Evolutionary conservation across 495 filamentous ascomycete species (phyloP), one percentile per base, ranked within the genome.

Genomic region (Staphylotrichum tortipilum): DNA sequence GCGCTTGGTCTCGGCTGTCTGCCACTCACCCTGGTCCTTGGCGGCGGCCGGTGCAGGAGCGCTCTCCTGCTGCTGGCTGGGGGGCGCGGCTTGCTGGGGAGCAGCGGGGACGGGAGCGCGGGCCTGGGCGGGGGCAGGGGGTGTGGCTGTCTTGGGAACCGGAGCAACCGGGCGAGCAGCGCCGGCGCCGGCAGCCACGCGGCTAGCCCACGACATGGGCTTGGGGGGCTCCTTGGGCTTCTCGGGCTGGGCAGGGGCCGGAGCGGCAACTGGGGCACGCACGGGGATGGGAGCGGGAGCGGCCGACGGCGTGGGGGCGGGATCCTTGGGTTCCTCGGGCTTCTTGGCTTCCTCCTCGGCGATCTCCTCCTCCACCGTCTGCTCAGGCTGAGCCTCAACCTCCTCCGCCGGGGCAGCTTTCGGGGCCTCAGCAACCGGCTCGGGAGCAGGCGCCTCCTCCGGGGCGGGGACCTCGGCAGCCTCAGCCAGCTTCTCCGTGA

Each of bases 171-270:
- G 72, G 28, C 70, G 68, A 6, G 69, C 54, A 41, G 64, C 46
- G 17, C 68, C 63, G 29, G 67, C 67, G 40, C 68, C 68, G 31
- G 76, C 75, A 48, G 74, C 71, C 9, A 78, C 78, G 9, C 92
- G 80, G 68, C 73, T 92, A 24, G 92, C 92, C 94, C 94, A 97
- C 26, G 88, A 95, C 79, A 90, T 89, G 24, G 82, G 82, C 59
- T 74, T 79, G 15, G 74, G 58, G 26, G 80, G 66, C 52, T 63
- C 52, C 45, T 54, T 60, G 17, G 72, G 68, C 50, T 61, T 60
- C 55, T 63, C 63, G 14, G 66, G 58, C 49, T 66, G 56, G 35
- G 72, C 56, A 10, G 74, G 71, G 17, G 57, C 58, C 0, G 70
- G 63, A 41, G 75, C 60, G 1, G 62, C 56, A 37, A 69, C 61